phyloP scores from a whole-genome alignment of 2,329 filamentous ascomycete genomes.

The Dactylellina sp. region DNA sequence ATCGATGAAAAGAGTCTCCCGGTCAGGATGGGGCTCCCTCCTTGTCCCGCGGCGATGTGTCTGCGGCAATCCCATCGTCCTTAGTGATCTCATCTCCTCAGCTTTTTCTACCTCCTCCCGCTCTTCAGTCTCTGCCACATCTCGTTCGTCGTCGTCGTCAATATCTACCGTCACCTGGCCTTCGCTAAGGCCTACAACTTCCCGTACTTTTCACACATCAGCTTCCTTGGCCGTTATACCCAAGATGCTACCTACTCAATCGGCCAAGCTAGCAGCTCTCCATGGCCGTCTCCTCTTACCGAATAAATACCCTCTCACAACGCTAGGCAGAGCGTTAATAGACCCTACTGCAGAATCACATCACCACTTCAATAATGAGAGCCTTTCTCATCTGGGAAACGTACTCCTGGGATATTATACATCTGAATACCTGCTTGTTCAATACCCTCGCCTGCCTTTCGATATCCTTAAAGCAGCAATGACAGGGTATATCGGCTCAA shows the following conservation, averaged over 20 bases:
- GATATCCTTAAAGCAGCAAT: slow-evolving; percentile 86
- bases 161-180: slow-evolving; percentile 10
- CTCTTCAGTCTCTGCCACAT: slow-evolving; percentile 13
- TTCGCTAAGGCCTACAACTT: slow-evolving; percentile 19
- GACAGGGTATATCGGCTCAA: slow-evolving; percentile 82
- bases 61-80: slow-evolving; percentile 47
- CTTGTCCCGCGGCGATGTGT: slow-evolving; percentile 53
- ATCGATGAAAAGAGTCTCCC: slow-evolving; percentile 55
- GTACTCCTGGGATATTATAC: slow-evolving; percentile 89
- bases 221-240: slow-evolving; percentile 39
- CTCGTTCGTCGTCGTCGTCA: slow-evolving; percentile 12
- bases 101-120: slow-evolving; percentile 30
- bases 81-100: slow-evolving; percentile 45
- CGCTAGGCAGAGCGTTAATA: slow-evolving; percentile 85
- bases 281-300: slow-evolving; percentile 89
- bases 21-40: slow-evolving; percentile 56
- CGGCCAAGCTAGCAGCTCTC: slow-evolving; percentile 90
- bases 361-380: slow-evolving; percentile 86
- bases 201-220: slow-evolving; percentile 34
- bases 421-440: slow-evolving; percentile 86
- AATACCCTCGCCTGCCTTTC: slow-evolving; percentile 90
- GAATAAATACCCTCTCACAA: slow-evolving; percentile 82
- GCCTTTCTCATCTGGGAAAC: slow-evolving; percentile 82
- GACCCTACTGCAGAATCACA: slow-evolving; percentile 85
- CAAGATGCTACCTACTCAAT: slow-evolving; percentile 63